phyloP scores from a whole-genome alignment of 2,329 filamentous ascomycete genomes.

The Pyrenochaeta sp. region DNA sequence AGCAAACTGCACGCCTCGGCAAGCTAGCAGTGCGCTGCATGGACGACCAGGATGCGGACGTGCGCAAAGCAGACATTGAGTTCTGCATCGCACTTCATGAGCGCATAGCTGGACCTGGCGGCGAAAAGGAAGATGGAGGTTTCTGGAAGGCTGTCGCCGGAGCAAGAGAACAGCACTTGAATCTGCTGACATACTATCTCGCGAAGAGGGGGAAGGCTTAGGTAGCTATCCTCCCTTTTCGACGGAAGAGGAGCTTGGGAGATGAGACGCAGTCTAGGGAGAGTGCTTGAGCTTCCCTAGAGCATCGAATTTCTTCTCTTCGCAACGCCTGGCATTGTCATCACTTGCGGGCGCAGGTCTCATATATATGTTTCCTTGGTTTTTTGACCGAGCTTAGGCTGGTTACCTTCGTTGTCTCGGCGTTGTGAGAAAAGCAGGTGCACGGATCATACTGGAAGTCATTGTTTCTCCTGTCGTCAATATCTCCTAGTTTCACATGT shows the following conservation, averaged over 20 bases:
- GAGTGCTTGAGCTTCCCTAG: not conserved
- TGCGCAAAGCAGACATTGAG: slow-evolving; percentile 76
- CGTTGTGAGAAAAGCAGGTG: slow-evolving; percentile 11
- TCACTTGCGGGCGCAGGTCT: not conserved
- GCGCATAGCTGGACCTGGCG: slow-evolving; percentile 37
- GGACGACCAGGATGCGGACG: slow-evolving; percentile 51
- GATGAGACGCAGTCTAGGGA: not conserved
- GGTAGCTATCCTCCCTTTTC: slow-evolving; percentile 16
- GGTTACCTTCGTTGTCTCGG: not conserved
- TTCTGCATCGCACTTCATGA: slow-evolving; percentile 77
- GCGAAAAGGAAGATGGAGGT: slow-evolving; percentile 47
- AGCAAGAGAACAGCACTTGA: slow-evolving; percentile 76
- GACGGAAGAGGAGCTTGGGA: slow-evolving; percentile 4
- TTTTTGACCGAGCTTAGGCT: not conserved
- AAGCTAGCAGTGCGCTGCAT: slow-evolving; percentile 50
- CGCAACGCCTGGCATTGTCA: not conserved
- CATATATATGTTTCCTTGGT: not conserved
- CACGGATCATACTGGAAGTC: slow-evolving; percentile 10
- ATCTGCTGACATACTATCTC: slow-evolving; percentile 82
- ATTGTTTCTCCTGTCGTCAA: not conserved
- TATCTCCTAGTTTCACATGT: not conserved
- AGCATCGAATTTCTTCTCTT: not conserved
- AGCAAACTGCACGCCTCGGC: slow-evolving; percentile 50
- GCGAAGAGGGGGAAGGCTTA: slow-evolving; percentile 56
- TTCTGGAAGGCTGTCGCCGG: slow-evolving; percentile 75